Conservation (phyloP, 768 basidiomycete species). For the Coprinellus micaceus region DNA sequence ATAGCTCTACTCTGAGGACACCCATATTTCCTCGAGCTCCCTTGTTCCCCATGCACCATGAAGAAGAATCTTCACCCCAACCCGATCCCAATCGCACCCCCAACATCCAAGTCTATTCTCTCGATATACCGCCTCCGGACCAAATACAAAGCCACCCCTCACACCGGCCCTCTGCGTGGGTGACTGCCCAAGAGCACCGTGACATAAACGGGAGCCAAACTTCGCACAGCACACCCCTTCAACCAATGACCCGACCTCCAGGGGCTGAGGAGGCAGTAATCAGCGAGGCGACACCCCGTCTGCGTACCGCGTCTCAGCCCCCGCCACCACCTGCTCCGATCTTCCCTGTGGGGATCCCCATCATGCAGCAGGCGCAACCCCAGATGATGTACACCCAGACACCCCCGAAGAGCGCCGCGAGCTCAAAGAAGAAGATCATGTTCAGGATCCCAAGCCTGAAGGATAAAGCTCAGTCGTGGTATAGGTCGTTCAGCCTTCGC, state of each 20-base stretch:
- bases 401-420: constrained; percentile 17
- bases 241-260: neutral
- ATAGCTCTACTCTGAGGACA: neutral
- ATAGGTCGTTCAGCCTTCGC: constrained; percentile 34
- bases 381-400: constrained; percentile 10
- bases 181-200: constrained; percentile 32
- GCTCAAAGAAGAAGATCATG: constrained; percentile 13
- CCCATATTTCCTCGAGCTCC: neutral
- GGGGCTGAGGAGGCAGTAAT: neutral
- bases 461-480: constrained; percentile 39
- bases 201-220: constrained; percentile 21
- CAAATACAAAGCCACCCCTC: constrained; percentile 17
- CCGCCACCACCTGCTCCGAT: neutral
- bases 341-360: constrained; percentile 1
- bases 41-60: neutral
- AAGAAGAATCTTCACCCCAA: no score
- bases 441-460: constrained; percentile 22
- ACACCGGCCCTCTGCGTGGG: constrained; percentile 31
- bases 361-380: constrained; percentile 1
- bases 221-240: constrained; percentile 3
- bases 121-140: constrained; percentile 31
- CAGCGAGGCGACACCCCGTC: no score
- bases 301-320: neutral
- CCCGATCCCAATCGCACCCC: constrained; percentile 17
- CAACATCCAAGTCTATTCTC: constrained; percentile 23